Evolutionary conservation across 257 asterid species (phyloP).

Genomic region (Capsicum rhomboideum): DNA sequence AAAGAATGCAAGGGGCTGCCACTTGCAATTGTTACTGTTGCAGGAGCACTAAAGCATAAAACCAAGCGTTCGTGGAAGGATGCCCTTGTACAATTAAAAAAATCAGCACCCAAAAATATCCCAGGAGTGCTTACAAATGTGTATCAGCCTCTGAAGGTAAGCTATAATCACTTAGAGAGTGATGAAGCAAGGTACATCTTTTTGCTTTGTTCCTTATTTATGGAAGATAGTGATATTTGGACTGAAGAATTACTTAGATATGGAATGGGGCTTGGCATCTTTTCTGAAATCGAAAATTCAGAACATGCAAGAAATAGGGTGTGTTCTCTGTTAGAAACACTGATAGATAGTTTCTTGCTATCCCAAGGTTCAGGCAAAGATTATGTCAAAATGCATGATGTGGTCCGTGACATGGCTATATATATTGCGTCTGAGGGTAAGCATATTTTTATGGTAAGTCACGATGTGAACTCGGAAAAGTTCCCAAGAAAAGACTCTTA

Average conservation of each 20-base stretch:
- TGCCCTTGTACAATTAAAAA: neutral
- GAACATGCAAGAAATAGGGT: conserved; percentile 2
- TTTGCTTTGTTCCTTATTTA: conserved; percentile 7
- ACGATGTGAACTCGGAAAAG: neutral
- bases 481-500: neutral
- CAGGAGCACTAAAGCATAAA: neutral
- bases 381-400: conserved; percentile 9
- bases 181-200: conserved; percentile 4
- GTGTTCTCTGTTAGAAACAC: neutral
- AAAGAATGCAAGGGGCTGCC: conserved; percentile 10
- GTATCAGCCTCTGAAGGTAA: conserved; percentile 4
- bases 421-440: conserved; percentile 4
- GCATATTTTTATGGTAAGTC: neutral
- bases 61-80: neutral
- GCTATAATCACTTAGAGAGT: conserved; percentile 11
- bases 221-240: neutral
- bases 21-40: conserved; percentile 3
- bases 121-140: neutral
- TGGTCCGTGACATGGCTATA: neutral
- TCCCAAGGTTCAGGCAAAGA: neutral
- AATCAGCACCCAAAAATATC: neutral
- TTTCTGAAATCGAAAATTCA: neutral
- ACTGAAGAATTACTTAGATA: conserved; percentile 1
- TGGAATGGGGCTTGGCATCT: neutral
- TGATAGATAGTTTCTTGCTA: neutral